These are phyloP conservation scores for Talaromyces sp. DNA, from an alignment of 2,329 filamentous ascomycete species.

Conservation along the genomic window DNA sequence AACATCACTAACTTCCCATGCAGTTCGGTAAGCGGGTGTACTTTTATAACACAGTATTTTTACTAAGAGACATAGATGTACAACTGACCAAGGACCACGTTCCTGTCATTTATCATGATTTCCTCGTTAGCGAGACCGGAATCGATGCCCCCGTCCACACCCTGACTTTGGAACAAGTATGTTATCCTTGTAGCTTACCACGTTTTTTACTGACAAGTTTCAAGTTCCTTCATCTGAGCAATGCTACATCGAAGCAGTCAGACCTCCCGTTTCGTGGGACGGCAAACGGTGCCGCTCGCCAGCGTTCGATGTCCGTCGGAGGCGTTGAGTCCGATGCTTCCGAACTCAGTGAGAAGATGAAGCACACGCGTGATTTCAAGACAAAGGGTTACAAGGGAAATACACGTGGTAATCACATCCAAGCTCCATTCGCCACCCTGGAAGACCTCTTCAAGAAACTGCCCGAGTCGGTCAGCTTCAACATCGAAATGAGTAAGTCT, in stretches of 20 bases:
- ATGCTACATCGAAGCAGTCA: slow-evolving; percentile 36
- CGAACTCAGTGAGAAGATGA: slow-evolving; percentile 76
- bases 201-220: neutral
- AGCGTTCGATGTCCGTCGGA: slow-evolving; percentile 58
- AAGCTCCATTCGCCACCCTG: slow-evolving; percentile 89
- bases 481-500: slow-evolving; percentile 80
- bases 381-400: slow-evolving; percentile 94
- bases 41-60: neutral
- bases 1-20: neutral
- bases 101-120: slow-evolving; percentile 97
- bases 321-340: slow-evolving; percentile 40
- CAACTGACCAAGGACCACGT: slow-evolving; percentile 98
- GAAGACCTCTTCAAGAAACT: slow-evolving; percentile 88
- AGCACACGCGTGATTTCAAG: slow-evolving; percentile 93
- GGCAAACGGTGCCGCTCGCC: slow-evolving; percentile 23
- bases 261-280: slow-evolving; percentile 27
- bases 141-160: slow-evolving; percentile 96
- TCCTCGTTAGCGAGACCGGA: slow-evolving; percentile 93
- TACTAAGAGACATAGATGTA: slow-evolving; percentile 60
- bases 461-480: slow-evolving; percentile 81
- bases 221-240: slow-evolving; percentile 76
- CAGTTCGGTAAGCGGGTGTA: slow-evolving; percentile 20
- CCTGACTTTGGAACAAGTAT: slow-evolving; percentile 76
- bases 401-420: slow-evolving; percentile 87
- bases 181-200: neutral